Conservation (phyloP, 148 eudicot genomes). For the Nepenthes gracilis region DNA sequence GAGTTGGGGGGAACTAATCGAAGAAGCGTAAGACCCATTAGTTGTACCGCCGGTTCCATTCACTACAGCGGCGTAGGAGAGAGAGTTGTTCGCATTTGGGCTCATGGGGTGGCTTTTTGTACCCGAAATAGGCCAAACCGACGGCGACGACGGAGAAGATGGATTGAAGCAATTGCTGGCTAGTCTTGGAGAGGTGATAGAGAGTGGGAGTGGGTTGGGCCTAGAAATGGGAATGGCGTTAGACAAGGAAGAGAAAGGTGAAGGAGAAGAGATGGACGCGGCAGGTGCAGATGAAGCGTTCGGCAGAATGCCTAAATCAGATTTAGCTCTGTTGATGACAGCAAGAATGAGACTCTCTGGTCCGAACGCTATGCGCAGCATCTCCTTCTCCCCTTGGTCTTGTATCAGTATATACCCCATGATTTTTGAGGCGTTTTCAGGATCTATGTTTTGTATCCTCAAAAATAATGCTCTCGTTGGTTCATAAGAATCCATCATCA, state of each 20-base stretch:
- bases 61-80: slow-evolving; percentile 46
- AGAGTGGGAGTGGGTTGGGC: slow-evolving; percentile 34
- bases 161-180: slow-evolving; percentile 39
- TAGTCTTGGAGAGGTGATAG: slow-evolving; percentile 28
- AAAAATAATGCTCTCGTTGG: slow-evolving; percentile 42
- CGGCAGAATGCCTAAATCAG: slow-evolving; percentile 30
- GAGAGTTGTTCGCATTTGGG: slow-evolving; percentile 19
- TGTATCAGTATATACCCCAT: slow-evolving; percentile 48
- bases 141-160: slow-evolving; percentile 38
- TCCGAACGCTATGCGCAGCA: slow-evolving; percentile 50
- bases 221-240: slow-evolving; percentile 30
- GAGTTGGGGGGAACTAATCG: slow-evolving; percentile 15
- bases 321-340: slow-evolving; percentile 33
- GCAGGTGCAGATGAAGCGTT: slow-evolving; percentile 27
- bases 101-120: slow-evolving; percentile 20
- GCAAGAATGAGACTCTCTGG: slow-evolving; percentile 34
- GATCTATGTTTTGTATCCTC: slow-evolving; percentile 48
- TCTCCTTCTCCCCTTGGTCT: slow-evolving; percentile 47
- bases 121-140: slow-evolving; percentile 35
- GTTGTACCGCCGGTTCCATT: slow-evolving; percentile 13
- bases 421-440: slow-evolving; percentile 59
- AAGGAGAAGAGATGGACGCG: slow-evolving; percentile 7
- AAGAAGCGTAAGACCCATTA: slow-evolving; percentile 19
- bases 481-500: slow-evolving; percentile 31
- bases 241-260: slow-evolving; percentile 7